A percentile compares a stretch with the other conserved stretches of the same genome.
Evolutionary conservation across 2,329 filamentous ascomycete genomes (phyloP).

Genomic region (Pleomassaria siparia): DNA sequence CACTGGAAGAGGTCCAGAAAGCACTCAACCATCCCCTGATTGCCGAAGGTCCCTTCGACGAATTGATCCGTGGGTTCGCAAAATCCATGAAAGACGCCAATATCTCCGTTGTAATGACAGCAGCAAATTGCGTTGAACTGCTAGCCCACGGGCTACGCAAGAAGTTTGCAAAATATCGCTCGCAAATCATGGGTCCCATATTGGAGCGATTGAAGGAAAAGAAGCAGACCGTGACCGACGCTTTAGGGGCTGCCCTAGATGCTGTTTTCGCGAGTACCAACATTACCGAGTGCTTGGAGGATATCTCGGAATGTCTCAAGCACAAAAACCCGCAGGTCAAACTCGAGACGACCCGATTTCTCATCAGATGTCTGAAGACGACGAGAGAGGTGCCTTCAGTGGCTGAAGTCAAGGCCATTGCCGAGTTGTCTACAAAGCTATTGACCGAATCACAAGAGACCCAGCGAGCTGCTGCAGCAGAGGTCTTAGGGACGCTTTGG

Average conservation of each 20-base stretch:
- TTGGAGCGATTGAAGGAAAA: constrained; percentile 98
- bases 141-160: constrained; percentile 83
- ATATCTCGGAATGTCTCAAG: constrained; percentile 78
- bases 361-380: constrained; percentile 82
- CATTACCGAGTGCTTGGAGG: constrained; percentile 85
- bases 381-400: constrained; percentile 83
- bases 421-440: constrained; percentile 87
- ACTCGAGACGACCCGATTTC: constrained; percentile 88
- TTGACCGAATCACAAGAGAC: constrained; percentile 85
- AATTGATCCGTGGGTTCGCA: constrained; percentile 79
- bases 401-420: constrained; percentile 78
- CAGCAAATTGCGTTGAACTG: constrained; percentile 88
- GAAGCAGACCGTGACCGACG: constrained; percentile 85
- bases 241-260: constrained; percentile 82
- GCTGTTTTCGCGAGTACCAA: constrained; percentile 66
- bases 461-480: constrained; percentile 84
- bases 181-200: constrained; percentile 80
- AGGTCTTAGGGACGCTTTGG: constrained; percentile 92
- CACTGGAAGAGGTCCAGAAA: constrained; percentile 76
- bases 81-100: constrained; percentile 99
- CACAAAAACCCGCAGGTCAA: constrained; percentile 99
- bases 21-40: constrained; percentile 84
- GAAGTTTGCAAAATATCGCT: constrained; percentile 77
- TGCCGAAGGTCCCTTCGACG: constrained; percentile 85
- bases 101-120: constrained; percentile 87